Base-by-base conservation (phyloP, 306 rosid species). In the Myrica gale region DNA sequence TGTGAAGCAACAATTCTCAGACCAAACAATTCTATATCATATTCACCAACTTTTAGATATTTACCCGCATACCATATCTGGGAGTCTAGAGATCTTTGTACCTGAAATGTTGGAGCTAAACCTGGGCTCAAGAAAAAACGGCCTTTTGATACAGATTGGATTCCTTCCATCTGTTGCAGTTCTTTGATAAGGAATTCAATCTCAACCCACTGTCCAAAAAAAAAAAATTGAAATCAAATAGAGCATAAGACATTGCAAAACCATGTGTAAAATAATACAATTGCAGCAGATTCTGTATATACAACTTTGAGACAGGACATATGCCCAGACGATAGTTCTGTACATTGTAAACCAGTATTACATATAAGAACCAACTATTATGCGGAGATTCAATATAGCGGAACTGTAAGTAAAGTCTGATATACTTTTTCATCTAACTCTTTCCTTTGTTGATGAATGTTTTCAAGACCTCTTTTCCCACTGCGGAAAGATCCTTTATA, bases 41-140 rank as follows among this genome's bases (percentile, higher is more conserved):
- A 6, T 62, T 37, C 7, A 62, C 4, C 21, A 62, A 39, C n/a
- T 15, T 13, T 15, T 62, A 62, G 13, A 62, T 62, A 15, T 62
- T 62, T 32, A 15, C 68, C 45, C 9, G 4, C 9, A 0, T 47
- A 65, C 1, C 16, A 4, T 65, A 17, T 41, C 45, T 65, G 23
- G 70, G 26, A 56, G 48, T 74, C 26, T 71, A 3, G 45, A 46
- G 26, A 23, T 78, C 51, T 47, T 51, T 7, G 17, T 82, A 89
- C 99, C 97, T 95, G 99, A 81, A 95, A 95, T 45, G 97, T 89
- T 52, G 99, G 99, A 81, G 97, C 93, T 83, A 95, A 90, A 69
- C 96, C 99, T 15, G 97, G 99, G 85, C 99, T 95, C 81, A 85
- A 82, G 96, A 92, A 90, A 84, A 88, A 87, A 63, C 89, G 90